phyloP scores from a whole-genome alignment of 1,284 basidiomycete species.

The Sporisorium graminicola region DNA sequence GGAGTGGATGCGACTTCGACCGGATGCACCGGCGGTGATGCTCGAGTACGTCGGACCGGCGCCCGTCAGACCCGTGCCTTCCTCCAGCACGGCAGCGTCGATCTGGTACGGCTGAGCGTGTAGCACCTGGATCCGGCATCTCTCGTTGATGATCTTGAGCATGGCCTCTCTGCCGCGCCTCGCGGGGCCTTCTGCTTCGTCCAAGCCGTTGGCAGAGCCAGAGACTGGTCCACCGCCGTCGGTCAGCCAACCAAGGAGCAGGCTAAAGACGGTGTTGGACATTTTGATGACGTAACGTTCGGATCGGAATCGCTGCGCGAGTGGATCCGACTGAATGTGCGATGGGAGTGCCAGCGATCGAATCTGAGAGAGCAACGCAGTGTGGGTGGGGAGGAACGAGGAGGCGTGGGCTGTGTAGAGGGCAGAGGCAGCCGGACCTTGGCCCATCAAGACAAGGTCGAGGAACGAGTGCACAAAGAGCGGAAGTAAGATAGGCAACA shows the following conservation, averaged over 20 bases:
- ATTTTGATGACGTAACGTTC: constrained; percentile 92
- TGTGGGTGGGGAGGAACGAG: constrained; percentile 80
- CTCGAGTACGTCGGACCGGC: constrained; percentile 56
- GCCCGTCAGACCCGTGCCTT: constrained; percentile 68
- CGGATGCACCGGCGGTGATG: constrained; percentile 22
- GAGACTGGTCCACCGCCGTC: constrained; percentile 88
- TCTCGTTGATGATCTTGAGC: constrained; percentile 93
- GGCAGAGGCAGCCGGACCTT: constrained; percentile 80
- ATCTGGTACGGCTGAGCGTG: constrained; percentile 62
- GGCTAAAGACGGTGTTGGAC: constrained; percentile 89
- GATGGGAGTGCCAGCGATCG: constrained; percentile 84
- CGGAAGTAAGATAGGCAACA: constrained; percentile 90
- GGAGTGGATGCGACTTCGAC: constrained; percentile 41
- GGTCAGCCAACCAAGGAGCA: constrained; percentile 95
- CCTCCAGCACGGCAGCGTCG: constrained; percentile 61
- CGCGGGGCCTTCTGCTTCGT: constrained; percentile 70
- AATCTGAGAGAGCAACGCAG: constrained; percentile 81
- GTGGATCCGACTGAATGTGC: constrained; percentile 82
- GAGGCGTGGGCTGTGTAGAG: constrained; percentile 82
- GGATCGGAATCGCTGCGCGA: constrained; percentile 85
- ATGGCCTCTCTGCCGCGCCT: constrained; percentile 78
- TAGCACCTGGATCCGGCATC: constrained; percentile 82
- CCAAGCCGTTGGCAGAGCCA: constrained; percentile 84
- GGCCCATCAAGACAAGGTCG: constrained; percentile 90
- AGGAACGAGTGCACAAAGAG: constrained; percentile 98